phyloP scores from a whole-genome alignment of 2,329 filamentous ascomycete species.

The Dissoconium aciculare region DNA sequence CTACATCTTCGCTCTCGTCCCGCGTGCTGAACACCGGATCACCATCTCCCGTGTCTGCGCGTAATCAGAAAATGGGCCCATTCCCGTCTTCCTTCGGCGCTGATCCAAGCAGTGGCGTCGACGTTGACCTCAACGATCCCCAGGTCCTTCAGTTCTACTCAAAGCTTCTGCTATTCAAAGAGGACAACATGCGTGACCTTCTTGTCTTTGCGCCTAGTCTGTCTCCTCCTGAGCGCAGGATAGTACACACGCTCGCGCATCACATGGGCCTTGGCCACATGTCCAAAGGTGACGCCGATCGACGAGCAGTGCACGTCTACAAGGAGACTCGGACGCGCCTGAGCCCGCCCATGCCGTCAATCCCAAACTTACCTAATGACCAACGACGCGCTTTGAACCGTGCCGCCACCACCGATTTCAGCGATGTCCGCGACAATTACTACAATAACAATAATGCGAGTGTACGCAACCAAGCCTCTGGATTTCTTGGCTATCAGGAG shows the following conservation, averaged over 20 bases:
- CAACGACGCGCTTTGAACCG: conserved; percentile 76
- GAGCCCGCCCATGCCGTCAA: conserved; percentile 48
- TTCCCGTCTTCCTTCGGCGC: conserved; percentile 19
- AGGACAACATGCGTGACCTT: conserved; percentile 60
- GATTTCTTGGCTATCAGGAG: conserved; percentile 73
- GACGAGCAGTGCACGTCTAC: conserved; percentile 81
- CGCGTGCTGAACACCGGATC: conserved; percentile 44
- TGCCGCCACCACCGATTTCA: conserved; percentile 95
- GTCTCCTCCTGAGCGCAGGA: conserved; percentile 69
- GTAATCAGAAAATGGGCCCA: conserved; percentile 29
- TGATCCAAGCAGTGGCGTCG: conserved; percentile 26
- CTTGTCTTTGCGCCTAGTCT: conserved; percentile 72
- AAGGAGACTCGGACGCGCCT: conserved; percentile 45
- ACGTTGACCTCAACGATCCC: conserved; percentile 84
- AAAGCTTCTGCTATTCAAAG: conserved; percentile 77
- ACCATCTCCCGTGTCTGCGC: conserved; percentile 51
- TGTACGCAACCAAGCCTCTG: conserved; percentile 66
- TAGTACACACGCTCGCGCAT: conserved; percentile 86
- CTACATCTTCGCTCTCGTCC: conserved; percentile 63
- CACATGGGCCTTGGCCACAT: conserved; percentile 85
- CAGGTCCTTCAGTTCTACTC: conserved; percentile 78
- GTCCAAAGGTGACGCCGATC: conserved; percentile 75
- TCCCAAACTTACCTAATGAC: conserved; percentile 56
- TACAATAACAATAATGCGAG: conserved; percentile 59
- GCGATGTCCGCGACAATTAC: conserved; percentile 58